phyloP scores from a whole-genome alignment of 192 early-diverging fungal genomes.

The Radiomyces spectabilis region DNA sequence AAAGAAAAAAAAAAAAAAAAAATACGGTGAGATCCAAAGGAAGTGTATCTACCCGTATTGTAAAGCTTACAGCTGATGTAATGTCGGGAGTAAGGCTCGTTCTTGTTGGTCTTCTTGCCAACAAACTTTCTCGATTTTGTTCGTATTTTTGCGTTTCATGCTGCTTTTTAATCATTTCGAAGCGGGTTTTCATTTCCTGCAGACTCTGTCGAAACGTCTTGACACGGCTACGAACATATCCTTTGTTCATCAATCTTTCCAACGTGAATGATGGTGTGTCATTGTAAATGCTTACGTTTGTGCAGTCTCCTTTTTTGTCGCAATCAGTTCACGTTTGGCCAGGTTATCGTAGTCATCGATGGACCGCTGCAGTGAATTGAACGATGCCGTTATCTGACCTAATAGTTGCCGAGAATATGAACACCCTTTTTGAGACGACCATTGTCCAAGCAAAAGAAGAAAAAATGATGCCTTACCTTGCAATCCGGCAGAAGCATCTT shows the following conservation, averaged over 20 bases:
- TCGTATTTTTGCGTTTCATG: slow-evolving; percentile 30
- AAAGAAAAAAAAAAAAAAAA: not conserved
- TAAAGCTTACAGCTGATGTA: no score
- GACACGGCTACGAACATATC: slow-evolving; percentile 31
- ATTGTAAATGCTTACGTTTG: slow-evolving; percentile 30
- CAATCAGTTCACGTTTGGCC: slow-evolving; percentile 48
- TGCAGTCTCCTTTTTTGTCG: slow-evolving; percentile 45
- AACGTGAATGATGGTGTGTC: not conserved
- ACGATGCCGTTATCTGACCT: slow-evolving; percentile 48
- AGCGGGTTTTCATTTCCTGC: slow-evolving; percentile 33
- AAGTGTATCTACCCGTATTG: no score
- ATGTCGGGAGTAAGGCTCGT: no score
- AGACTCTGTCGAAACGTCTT: slow-evolving; percentile 45
- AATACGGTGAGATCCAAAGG: not conserved
- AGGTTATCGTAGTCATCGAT: slow-evolving; percentile 52
- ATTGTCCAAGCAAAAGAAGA: not conserved
- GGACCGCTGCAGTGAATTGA: slow-evolving; percentile 41
- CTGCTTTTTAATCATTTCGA: slow-evolving; percentile 37
- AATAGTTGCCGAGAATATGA: not conserved
- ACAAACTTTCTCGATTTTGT: slow-evolving; percentile 37
- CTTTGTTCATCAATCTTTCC: not conserved
- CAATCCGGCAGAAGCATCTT: slow-evolving; percentile 48
- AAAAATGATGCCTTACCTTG: slow-evolving; percentile 34
- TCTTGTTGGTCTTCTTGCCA: slow-evolving; percentile 40
- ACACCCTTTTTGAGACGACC: not conserved